Percentiles rank a stretch among this genome's conserved stretches.
phyloP scores from a whole-genome alignment of 2,329 filamentous ascomycete genomes.

The Botrytis elliptica region DNA sequence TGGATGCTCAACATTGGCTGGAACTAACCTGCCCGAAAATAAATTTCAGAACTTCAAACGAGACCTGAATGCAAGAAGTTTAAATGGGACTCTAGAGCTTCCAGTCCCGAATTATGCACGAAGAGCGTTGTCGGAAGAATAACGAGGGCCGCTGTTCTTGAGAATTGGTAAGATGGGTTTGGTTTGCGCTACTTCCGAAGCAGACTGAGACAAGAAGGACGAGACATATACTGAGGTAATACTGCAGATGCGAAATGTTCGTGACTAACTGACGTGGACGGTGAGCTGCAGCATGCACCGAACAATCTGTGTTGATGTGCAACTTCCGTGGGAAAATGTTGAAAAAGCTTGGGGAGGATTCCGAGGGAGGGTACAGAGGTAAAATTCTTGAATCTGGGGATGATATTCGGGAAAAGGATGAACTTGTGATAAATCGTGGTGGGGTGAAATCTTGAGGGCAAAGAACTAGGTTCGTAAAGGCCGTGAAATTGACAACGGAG shows the following conservation, averaged over 20 bases:
- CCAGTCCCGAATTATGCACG: constrained; percentile 8
- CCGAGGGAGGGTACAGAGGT: constrained; percentile 15
- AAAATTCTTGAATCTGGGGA: constrained; percentile 16
- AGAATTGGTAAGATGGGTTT: constrained; percentile 10
- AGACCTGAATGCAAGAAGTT: background rate
- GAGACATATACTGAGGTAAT: constrained; percentile 35
- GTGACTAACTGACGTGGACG: constrained; percentile 34
- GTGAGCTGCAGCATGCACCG: constrained; percentile 31
- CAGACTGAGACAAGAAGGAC: constrained; percentile 30
- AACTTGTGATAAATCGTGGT: constrained; percentile 2
- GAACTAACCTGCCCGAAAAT: constrained; percentile 5
- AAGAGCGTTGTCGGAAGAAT: constrained; percentile 19
- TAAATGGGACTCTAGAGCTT: constrained; percentile 9
- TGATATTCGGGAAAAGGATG: constrained; percentile 6
- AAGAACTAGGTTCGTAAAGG: constrained; percentile 1
- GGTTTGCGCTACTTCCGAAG: constrained; percentile 29
- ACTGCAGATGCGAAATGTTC: constrained; percentile 35
- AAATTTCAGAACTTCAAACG: background rate
- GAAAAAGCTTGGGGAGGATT: constrained; percentile 10
- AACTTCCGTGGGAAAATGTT: constrained; percentile 27
- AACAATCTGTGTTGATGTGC: constrained; percentile 27
- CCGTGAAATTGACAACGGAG: constrained; percentile 14
- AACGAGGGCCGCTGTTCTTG: constrained; percentile 8
- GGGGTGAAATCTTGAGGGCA: constrained; percentile 14
- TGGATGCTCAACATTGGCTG: background rate